phyloP scores from a whole-genome alignment of 1,284 basidiomycete species.

The Coniferiporia weirii region DNA sequence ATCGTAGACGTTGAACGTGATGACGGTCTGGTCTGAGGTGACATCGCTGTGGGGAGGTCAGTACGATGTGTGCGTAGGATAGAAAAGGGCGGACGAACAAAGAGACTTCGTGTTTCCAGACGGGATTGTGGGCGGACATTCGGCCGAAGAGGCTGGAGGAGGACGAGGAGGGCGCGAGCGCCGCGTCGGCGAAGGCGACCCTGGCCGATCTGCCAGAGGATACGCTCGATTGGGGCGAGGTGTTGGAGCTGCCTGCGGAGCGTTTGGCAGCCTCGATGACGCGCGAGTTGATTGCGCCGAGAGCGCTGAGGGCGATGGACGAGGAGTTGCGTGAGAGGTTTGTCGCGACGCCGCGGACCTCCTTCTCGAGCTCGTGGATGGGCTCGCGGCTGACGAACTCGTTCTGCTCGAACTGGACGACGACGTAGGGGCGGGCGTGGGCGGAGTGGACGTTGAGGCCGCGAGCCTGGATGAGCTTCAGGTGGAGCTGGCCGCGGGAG shows the following conservation, averaged over 20 bases:
- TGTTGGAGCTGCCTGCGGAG: conserved; percentile 28
- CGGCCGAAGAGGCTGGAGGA: conserved; percentile 56
- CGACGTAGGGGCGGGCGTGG: conserved; percentile 83
- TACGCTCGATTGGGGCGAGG: conserved; percentile 37
- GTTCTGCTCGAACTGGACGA: conserved; percentile 98
- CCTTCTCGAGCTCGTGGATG: conserved; percentile 79
- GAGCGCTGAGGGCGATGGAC: conserved; percentile 56
- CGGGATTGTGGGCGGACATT: conserved; percentile 78
- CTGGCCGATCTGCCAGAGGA: conserved; percentile 32
- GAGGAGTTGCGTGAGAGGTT: conserved; percentile 55
- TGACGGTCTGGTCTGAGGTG: conserved; percentile 81
- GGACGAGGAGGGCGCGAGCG: conserved; percentile 26
- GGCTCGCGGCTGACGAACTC: conserved; percentile 96
- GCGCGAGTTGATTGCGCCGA: conserved; percentile 63
- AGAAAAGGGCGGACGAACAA: conserved; percentile 51
- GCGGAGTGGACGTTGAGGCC: conserved; percentile 72
- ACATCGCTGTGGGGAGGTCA: conserved; percentile 68
- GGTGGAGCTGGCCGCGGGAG: conserved; percentile 82
- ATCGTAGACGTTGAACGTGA: conserved; percentile 93
- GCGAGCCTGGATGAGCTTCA: conserved; percentile 92
- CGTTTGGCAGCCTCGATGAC: conserved; percentile 43
- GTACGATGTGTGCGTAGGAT: conserved; percentile 12
- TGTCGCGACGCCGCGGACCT: conserved; percentile 76
- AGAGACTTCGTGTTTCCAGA: conserved; percentile 98
- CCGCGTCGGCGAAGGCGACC: conserved; percentile 12